phyloP scores from a whole-genome alignment of 345 rosid genomes.

The Corchorus olitorius region DNA sequence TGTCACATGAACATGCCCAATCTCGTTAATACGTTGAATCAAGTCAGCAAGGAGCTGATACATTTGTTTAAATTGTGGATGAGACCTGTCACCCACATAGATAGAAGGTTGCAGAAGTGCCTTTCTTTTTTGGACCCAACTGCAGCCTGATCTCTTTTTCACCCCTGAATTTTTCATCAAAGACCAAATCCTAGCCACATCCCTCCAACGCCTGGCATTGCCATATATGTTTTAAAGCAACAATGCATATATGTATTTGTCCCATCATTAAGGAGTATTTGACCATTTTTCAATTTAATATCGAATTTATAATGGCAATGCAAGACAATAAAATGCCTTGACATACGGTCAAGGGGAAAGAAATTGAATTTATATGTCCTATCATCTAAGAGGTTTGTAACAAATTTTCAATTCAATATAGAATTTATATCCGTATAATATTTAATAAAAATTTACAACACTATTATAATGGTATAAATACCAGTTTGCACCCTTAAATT shows the following conservation, averaged over 20 bases:
- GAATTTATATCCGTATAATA: too few species aligned
- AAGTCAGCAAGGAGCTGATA: slow-evolving; percentile 54
- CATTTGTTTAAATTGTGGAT: slow-evolving; percentile 54
- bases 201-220: slow-evolving; percentile 80
- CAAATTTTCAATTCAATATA: too few species aligned
- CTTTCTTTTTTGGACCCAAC: slow-evolving; percentile 84
- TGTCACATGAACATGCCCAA: slow-evolving; percentile 79
- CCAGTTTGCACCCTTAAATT: too few species aligned
- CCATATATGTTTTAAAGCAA: slow-evolving; percentile 86
- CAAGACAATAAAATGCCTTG: too few species aligned
- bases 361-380: too few species aligned
- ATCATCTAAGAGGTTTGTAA: too few species aligned
- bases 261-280: too few species aligned
- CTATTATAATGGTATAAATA: too few species aligned
- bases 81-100: slow-evolving; percentile 75
- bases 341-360: too few species aligned
- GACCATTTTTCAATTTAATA: too few species aligned
- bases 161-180: slow-evolving; percentile 68
- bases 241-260: slow-evolving; percentile 69
- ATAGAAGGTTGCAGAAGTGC: slow-evolving; percentile 68
- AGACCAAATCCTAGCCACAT: slow-evolving; percentile 70
- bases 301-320: too few species aligned
- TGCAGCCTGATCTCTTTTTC: slow-evolving; percentile 83
- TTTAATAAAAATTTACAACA: too few species aligned
- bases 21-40: slow-evolving; percentile 62